phyloP scores from a whole-genome alignment of 805 yeast species.

The Lipomyces sp. region DNA sequence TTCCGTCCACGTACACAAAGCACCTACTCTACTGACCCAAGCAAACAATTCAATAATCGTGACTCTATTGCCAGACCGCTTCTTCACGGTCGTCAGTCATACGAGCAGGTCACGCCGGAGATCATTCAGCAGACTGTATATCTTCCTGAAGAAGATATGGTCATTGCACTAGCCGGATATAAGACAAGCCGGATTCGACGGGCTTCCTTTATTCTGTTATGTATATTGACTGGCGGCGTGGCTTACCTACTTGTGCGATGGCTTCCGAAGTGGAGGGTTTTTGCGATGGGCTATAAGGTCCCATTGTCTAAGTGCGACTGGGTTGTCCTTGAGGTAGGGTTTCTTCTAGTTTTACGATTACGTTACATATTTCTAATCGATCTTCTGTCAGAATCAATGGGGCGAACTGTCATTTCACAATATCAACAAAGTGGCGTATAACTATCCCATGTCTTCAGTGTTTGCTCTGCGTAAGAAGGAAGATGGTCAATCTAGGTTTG shows the following conservation, averaged over 20 bases:
- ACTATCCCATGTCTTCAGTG: constrained; percentile 68
- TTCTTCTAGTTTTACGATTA: not conserved
- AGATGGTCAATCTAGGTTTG: constrained; percentile 17
- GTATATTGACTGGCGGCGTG: constrained; percentile 63
- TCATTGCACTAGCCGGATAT: constrained; percentile 92
- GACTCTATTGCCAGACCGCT: constrained; percentile 9
- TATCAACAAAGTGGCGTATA: constrained; percentile 60
- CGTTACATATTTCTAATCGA: not conserved
- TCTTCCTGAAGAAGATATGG: constrained; percentile 92
- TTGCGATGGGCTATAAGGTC: constrained; percentile 58
- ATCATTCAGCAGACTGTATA: constrained; percentile 66
- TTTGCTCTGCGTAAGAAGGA: constrained; percentile 40
- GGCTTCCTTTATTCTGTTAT: constrained; percentile 51
- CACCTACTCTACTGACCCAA: not conserved
- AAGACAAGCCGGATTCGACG: constrained; percentile 49
- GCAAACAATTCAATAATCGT: constrained; percentile 1
- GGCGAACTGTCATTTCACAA: constrained; percentile 70
- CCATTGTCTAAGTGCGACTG: constrained; percentile 84
- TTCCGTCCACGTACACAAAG: not conserved
- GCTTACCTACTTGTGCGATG: constrained; percentile 74
- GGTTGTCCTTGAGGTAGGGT: constrained; percentile 69
- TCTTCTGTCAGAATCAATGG: constrained; percentile 56
- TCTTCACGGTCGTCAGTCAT: constrained; percentile 1
- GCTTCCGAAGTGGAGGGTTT: constrained; percentile 75
- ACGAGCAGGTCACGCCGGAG: constrained; percentile 4